phyloP scores from a whole-genome alignment of 768 basidiomycete genomes.

The Gelatoporia subvermispora region DNA sequence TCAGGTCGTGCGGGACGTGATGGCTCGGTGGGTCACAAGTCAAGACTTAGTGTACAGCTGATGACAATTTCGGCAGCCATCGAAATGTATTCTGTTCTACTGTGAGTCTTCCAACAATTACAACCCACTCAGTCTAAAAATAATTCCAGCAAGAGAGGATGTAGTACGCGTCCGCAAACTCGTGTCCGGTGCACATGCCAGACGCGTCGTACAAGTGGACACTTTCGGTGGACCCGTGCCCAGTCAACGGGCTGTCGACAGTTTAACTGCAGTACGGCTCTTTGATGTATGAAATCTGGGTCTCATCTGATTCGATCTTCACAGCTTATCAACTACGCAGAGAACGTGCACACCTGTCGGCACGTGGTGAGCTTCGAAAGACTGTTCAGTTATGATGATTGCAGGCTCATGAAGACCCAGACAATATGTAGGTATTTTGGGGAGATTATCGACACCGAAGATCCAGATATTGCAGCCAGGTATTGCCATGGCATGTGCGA shows the following conservation, averaged over 20 bases:
- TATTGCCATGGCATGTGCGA: constrained; percentile 82
- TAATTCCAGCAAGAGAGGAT: constrained; percentile 66
- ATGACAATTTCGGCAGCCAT: constrained; percentile 40
- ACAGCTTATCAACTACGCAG: constrained; percentile 51
- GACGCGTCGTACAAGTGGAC: constrained; percentile 38
- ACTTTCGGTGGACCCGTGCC: constrained; percentile 48
- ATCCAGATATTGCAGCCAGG: constrained; percentile 37
- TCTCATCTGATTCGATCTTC: too few relatives aligned
- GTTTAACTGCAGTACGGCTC: constrained; percentile 52
- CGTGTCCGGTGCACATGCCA: constrained; percentile 42
- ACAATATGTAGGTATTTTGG: constrained; percentile 80
- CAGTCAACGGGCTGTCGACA: constrained; percentile 63
- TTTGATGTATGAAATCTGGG: background rate
- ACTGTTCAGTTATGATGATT: background rate
- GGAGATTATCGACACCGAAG: constrained; percentile 50
- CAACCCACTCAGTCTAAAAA: too few relatives aligned
- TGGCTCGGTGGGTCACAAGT: constrained; percentile 44
- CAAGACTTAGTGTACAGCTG: background rate
- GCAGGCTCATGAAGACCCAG: constrained; percentile 28
- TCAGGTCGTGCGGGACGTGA: constrained; percentile 78
- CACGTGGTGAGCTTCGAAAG: constrained; percentile 54
- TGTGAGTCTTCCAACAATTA: constrained; percentile 49
- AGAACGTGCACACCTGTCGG: constrained; percentile 55
- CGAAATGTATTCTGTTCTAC: constrained; percentile 80
- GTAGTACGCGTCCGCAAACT: constrained; percentile 49